These are phyloP conservation scores for Aspergillus biplanus DNA, from an alignment of 495 filamentous ascomycete genomes.

Conservation along the genomic window DNA sequence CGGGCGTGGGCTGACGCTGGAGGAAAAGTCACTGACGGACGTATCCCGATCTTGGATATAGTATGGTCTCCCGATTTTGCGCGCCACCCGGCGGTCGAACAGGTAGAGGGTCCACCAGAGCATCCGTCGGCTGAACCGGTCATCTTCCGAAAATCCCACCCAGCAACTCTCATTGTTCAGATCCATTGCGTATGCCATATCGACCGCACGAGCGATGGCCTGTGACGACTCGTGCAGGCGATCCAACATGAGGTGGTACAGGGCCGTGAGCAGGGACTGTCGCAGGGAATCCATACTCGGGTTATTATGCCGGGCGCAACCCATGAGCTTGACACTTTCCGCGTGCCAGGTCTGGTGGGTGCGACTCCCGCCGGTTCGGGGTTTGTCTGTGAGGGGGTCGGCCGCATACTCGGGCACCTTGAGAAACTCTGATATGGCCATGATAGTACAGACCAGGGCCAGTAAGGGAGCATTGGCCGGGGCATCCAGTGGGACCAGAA, in stretches of 20 bases:
- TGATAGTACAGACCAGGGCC: background rate
- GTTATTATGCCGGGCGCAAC: background rate
- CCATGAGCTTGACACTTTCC: background rate
- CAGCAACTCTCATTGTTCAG: background rate
- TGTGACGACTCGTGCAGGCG: background rate
- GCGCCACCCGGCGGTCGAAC: background rate
- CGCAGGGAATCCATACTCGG: background rate
- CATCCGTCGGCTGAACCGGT: background rate
- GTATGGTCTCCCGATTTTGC: background rate
- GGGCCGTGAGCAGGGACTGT: background rate
- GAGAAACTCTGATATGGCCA: background rate
- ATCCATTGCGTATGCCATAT: background rate
- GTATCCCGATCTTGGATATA: background rate
- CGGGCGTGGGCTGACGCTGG: background rate
- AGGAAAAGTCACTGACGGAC: background rate
- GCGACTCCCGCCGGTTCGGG: background rate
- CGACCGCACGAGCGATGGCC: background rate
- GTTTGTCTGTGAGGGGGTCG: background rate
- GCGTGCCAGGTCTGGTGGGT: background rate
- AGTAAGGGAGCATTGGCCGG: background rate
- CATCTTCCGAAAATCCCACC: background rate
- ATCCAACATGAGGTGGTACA: background rate
- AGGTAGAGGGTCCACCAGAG: background rate
- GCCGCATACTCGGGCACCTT: background rate
- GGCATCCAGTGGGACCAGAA: background rate